A percentile compares a stretch with the other conserved stretches of the same genome.
Conservation (phyloP, 345 rosid species). For the Excoecaria cochinchinensis region DNA sequence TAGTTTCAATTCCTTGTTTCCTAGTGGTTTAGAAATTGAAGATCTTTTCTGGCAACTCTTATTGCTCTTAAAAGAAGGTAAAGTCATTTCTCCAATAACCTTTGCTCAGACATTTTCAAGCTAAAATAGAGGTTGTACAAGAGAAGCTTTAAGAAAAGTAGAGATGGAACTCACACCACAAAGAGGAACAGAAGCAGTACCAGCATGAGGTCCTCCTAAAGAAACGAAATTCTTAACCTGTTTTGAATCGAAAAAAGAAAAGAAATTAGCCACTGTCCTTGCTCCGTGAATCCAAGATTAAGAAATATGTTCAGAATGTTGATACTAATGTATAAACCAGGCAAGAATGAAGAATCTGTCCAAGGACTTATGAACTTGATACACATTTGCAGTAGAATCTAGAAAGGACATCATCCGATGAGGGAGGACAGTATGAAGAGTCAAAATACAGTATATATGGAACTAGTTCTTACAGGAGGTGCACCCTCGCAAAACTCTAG, state of each 20-base stretch:
- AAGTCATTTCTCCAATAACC: too few species aligned
- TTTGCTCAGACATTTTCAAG: neutral
- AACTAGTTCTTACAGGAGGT: slow-evolving; percentile 56
- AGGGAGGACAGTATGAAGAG: neutral
- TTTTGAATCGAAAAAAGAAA: slow-evolving; percentile 19
- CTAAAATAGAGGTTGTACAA: neutral
- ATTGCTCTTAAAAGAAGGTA: too few species aligned
- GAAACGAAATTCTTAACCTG: slow-evolving; percentile 85
- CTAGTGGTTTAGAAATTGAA: too few species aligned
- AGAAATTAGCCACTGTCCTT: neutral
- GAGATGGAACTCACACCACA: slow-evolving; percentile 68
- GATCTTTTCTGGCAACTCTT: too few species aligned
- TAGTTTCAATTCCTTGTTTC: too few species aligned
- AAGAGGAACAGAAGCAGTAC: slow-evolving; percentile 90
- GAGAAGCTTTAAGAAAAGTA: neutral
- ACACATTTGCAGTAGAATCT: neutral
- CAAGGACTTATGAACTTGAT: neutral
- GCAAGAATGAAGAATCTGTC: neutral
- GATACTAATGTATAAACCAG: neutral
- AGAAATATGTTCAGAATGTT: neutral
- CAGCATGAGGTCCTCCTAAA: slow-evolving; percentile 96
- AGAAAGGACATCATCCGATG: neutral
- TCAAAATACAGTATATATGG: neutral
- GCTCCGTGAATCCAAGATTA: neutral
- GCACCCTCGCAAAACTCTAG: slow-evolving; percentile 79